phyloP scores from a whole-genome alignment of 2,329 filamentous ascomycete genomes.

The Lecanicillium sp. region DNA sequence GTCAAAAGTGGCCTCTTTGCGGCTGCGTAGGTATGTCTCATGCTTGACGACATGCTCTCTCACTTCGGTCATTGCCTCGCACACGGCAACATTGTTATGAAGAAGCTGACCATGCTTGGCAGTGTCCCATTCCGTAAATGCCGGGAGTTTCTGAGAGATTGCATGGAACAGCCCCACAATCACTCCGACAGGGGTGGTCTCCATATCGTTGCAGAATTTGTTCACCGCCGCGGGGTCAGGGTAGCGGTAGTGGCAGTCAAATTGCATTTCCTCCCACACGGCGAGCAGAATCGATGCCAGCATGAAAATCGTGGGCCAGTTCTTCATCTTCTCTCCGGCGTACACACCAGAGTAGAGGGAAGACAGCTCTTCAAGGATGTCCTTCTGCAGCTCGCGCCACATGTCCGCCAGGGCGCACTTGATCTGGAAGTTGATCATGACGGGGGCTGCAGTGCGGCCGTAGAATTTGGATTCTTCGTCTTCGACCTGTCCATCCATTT shows the following conservation, averaged over 20 bases:
- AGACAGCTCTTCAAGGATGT: constrained; percentile 90
- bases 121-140: constrained; percentile 91
- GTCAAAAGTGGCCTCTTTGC: constrained; percentile 76
- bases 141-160: constrained; percentile 91
- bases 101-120: constrained; percentile 83
- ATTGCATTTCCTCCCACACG: constrained; percentile 98
- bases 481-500: constrained; percentile 74
- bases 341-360: constrained; percentile 94
- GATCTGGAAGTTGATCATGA: constrained; percentile 99
- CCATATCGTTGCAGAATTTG: constrained; percentile 96
- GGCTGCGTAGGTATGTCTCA: constrained; percentile 78
- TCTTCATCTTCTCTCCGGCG: constrained; percentile 93
- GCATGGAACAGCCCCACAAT: constrained; percentile 96
- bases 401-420: constrained; percentile 95
- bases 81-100: constrained; percentile 85
- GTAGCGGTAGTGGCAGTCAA: constrained; percentile 93
- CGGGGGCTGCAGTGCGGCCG: constrained; percentile 84
- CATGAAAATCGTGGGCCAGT: constrained; percentile 99
- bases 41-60: constrained; percentile 87
- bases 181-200: constrained; percentile 88
- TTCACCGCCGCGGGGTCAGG: constrained; percentile 77
- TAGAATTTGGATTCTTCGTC: constrained; percentile 80
- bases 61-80: constrained; percentile 94
- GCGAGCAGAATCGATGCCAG: constrained; percentile 85
- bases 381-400: constrained; percentile 96